Evolutionary conservation across 768 basidiomycete species (phyloP), one percentile per base, ranked within the genome.

Genomic region (Agaricus sinodeliciosus): DNA sequence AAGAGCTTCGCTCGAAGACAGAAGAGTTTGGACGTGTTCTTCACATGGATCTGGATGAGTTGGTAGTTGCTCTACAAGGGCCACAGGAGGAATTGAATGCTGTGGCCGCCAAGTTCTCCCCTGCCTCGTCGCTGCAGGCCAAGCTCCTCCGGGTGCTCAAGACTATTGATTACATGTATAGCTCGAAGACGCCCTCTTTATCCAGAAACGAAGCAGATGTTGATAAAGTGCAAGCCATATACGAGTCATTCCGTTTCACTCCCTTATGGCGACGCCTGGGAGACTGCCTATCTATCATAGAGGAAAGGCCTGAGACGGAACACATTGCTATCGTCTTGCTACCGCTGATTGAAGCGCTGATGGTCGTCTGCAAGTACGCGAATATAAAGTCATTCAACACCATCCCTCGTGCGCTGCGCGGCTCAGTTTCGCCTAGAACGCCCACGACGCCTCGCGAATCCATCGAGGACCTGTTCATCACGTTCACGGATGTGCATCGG

Each of bases 341-440:
- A 28, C 96, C 96, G 9, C 75, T 97, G 43, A 96, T 99, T 55
- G 96, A 99, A 67, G 82, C 94, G 1, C 72, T 99, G 55, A 97
- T 99, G 95, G 94, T 99, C 1, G 92, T 99, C 36, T 96, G 92
- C 80, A 96, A 96, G 68, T 91, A 94, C 65, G 90, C 89, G 26
- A 88, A 87, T 7, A 73, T 86, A 6, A 85, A 85, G 59, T 69
- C 76, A n/a, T 58, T 70, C 0, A 71, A 71, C 13, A 67, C 63
- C 26, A 58, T 77, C 31, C 68, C 73, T 12, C 82, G 84, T 48
- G 65, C 76, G 12, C 56, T 87, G 2, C 79, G 85, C 39, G 80
- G 79, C 2, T 79, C 87, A 9, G 72, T 82, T 9, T 88, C 88
- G 9, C 90, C 90, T 2, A 72, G 72, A 59, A 83, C 86, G 4